Evolutionary conservation across 192 early-diverging fungal genomes (phyloP).

Genomic region (Rhizoclosmatium globosum): DNA sequence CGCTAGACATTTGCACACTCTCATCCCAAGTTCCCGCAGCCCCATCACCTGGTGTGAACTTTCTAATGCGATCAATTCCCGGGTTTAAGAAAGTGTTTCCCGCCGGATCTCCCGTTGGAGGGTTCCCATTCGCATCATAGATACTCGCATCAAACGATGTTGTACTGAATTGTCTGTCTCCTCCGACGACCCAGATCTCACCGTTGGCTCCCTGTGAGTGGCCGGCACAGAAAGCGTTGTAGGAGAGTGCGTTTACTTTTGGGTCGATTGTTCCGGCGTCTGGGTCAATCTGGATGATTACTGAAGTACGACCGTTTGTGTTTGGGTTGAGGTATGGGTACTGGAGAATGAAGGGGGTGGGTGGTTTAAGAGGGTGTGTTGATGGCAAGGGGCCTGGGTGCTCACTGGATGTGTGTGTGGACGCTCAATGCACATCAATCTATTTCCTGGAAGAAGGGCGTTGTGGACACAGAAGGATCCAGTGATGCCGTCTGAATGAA

Average conservation of each 20-base stretch:
- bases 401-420: conserved; percentile 41
- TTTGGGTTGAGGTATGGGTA: conserved; percentile 26
- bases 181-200: conserved; percentile 49
- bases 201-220: conserved; percentile 50
- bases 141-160: conserved; percentile 3
- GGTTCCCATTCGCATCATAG: background rate
- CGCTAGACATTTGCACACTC: conserved; percentile 32
- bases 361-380: background rate
- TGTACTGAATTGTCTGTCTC: conserved; percentile 36
- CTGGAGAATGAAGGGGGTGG: background rate
- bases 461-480: conserved; percentile 38
- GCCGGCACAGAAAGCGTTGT: conserved; percentile 55
- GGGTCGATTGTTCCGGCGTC: conserved; percentile 11
- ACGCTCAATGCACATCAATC: conserved; percentile 38
- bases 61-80: conserved; percentile 31
- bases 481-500: conserved; percentile 19
- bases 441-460: conserved; percentile 29
- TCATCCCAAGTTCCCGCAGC: conserved; percentile 28
- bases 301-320: conserved; percentile 28
- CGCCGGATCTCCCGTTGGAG: background rate
- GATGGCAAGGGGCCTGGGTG: background rate
- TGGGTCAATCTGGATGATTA: conserved; percentile 23
- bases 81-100: conserved; percentile 22
- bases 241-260: background rate
- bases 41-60: conserved; percentile 20